Base-by-base conservation (phyloP, 2,329 filamentous ascomycete species). In the Fusarium azukiicola region DNA sequence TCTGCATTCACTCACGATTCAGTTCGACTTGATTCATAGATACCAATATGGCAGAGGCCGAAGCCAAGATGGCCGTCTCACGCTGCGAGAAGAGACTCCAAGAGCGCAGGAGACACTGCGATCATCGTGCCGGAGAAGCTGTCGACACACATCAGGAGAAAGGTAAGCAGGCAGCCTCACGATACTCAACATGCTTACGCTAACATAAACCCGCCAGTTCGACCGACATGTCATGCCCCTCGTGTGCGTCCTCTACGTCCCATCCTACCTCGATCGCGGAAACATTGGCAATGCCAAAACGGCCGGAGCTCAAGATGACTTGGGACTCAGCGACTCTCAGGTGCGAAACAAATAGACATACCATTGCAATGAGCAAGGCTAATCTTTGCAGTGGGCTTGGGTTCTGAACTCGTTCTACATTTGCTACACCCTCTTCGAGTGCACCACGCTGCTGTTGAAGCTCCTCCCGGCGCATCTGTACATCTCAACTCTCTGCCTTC, bases 241-340 rank as follows among this genome's bases (percentile, higher is more conserved):
- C 5, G 67, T 81, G 3, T 81, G 79, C 44, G 80, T 76, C 19
- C 74, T 81, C 3, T 81, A 81, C 32, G 67, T 81, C 14, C 40
- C 80, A 0, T 81, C 80, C 4, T 81, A 81, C 9, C 46, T 81
- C 11, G 79, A 81, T 19, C 73, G 79, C 0, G 79, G 79, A 10
- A 81, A 81, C 19, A 80, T 81, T 9, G 79, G 79, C 11, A 81
- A 81, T 38, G 79, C 79, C 49, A 81, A 81, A 16, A 74, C 77
- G 0, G 80, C 80, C 0, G 80, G 79, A 0, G 74, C 78, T 1
- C 74, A 79, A 40, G 80, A 81, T 2, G 74, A 56, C 0, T 72
- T 81, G 2, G 67, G 58, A 0, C 40, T 81, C 0, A 76, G 67
- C 19, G 58, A 63, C 38, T 63, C 58, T 14, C 58, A 63, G 58